Percentiles rank a stretch among this genome's conserved stretches.
Evolutionary conservation across 2,329 filamentous ascomycete genomes (phyloP).

Genomic region (Penicillium sp.): DNA sequence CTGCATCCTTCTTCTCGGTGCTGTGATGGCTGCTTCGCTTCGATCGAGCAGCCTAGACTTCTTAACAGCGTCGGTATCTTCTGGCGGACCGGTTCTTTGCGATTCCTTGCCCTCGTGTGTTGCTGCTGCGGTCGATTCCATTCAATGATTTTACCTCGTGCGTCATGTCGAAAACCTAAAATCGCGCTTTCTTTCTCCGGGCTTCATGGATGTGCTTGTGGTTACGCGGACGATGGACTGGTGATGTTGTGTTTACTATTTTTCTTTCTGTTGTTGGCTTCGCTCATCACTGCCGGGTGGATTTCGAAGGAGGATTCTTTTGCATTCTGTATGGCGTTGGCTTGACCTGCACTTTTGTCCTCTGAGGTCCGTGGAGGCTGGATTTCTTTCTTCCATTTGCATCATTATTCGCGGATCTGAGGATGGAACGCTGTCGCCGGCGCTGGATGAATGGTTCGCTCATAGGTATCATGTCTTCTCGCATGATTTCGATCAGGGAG

Average conservation of each 20-base stretch:
- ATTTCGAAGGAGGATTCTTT: constrained; percentile 26
- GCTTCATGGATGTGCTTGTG: constrained; percentile 9
- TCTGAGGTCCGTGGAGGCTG: constrained; percentile 33
- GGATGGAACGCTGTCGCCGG: constrained; percentile 33
- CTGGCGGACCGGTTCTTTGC: constrained; percentile 30
- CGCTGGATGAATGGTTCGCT: constrained; percentile 28
- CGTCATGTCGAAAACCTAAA: constrained; percentile 8
- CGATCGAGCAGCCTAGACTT: constrained; percentile 38
- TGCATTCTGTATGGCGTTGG: constrained; percentile 43
- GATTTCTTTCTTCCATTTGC: constrained; percentile 22
- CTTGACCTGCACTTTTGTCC: constrained; percentile 35
- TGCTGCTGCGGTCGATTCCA: constrained; percentile 17
- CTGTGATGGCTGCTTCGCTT: constrained; percentile 37
- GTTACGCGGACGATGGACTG: constrained; percentile 1
- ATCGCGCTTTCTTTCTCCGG: constrained; percentile 27
- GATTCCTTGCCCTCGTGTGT: constrained; percentile 23
- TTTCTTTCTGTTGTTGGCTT: constrained; percentile 4
- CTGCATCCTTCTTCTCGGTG: constrained; percentile 38
- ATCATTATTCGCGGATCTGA: constrained; percentile 32
- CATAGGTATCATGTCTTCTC: constrained; percentile 21
- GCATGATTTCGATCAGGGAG: constrained; percentile 15
- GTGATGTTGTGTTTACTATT: constrained; percentile 1
- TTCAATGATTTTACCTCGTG: constrained; percentile 11
- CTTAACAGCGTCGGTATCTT: constrained; percentile 39
- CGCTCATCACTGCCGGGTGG: constrained; percentile 7